phyloP scores from a whole-genome alignment of 2,329 filamentous ascomycete genomes.

The Exserohilum rostratum region DNA sequence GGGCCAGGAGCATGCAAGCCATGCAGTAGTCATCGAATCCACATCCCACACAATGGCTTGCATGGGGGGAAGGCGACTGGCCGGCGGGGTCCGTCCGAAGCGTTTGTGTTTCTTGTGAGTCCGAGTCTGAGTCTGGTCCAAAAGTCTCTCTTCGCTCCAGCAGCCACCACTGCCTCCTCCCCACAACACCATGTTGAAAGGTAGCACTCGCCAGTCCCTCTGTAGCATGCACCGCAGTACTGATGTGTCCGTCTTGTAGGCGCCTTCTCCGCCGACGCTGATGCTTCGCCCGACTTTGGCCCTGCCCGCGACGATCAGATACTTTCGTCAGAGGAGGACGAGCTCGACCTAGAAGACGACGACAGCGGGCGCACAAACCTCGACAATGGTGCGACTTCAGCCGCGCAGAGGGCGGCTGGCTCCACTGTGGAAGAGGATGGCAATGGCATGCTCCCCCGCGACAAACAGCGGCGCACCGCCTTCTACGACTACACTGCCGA shows the following conservation, averaged over 20 bases:
- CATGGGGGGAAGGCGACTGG: slow-evolving; percentile 12
- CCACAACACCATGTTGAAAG: slow-evolving; percentile 37
- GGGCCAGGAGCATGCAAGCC: not conserved
- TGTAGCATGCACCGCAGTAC: slow-evolving; percentile 1
- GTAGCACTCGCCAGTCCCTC: slow-evolving; percentile 19
- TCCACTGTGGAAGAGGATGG: slow-evolving; percentile 36
- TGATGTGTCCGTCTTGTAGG: slow-evolving; percentile 20
- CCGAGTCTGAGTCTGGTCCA: slow-evolving; percentile 11
- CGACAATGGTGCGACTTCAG: slow-evolving; percentile 28
- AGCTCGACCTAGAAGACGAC: slow-evolving; percentile 36
- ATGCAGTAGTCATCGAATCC: slow-evolving; percentile 10
- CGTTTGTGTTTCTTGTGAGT: slow-evolving; percentile 9
- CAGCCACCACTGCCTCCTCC: slow-evolving; percentile 19
- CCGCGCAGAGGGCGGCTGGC: slow-evolving; percentile 26
- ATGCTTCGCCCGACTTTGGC: slow-evolving; percentile 45
- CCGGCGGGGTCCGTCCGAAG: slow-evolving; percentile 16
- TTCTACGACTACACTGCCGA: slow-evolving; percentile 94
- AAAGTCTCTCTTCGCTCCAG: slow-evolving; percentile 13
- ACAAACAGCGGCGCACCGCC: slow-evolving; percentile 72
- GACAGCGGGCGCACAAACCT: slow-evolving; percentile 17
- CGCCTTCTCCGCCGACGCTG: slow-evolving; percentile 40
- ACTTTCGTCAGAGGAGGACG: slow-evolving; percentile 46
- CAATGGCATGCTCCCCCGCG: slow-evolving; percentile 53
- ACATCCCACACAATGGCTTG: slow-evolving; percentile 17
- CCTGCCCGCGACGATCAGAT: slow-evolving; percentile 43